Evolutionary conservation across 1,284 basidiomycete genomes (phyloP).

Genomic region (Vanrija sp.): DNA sequence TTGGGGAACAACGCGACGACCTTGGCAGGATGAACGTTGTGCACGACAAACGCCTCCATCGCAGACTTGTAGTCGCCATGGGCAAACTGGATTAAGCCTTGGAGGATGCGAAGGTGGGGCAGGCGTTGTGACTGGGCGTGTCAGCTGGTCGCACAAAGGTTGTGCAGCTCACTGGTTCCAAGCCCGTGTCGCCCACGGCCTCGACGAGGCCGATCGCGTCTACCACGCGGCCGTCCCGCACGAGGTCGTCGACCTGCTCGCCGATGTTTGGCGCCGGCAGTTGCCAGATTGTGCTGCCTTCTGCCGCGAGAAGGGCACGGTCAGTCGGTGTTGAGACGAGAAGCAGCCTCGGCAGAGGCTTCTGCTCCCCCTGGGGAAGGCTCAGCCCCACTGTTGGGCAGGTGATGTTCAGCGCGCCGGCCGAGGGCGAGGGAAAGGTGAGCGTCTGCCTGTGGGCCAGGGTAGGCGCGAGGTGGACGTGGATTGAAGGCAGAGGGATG

Average conservation of each 20-base stretch:
- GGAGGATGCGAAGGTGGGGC: slow-evolving; percentile 61
- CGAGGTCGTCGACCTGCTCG: slow-evolving; percentile 79
- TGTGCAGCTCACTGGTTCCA: slow-evolving; percentile 59
- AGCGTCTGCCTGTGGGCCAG: slow-evolving; percentile 63
- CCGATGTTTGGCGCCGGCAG: slow-evolving; percentile 69
- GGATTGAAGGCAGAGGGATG: slow-evolving; percentile 59
- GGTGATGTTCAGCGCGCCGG: slow-evolving; percentile 22
- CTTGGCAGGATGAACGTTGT: slow-evolving; percentile 89
- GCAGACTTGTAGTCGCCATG: slow-evolving; percentile 53
- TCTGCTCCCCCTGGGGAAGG: neutral
- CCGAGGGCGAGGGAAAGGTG: slow-evolving; percentile 54
- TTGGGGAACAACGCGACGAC: slow-evolving; percentile 82
- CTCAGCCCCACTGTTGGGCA: neutral
- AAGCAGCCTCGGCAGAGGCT: slow-evolving; percentile 43
- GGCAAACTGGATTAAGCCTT: slow-evolving; percentile 73
- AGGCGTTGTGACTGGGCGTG: slow-evolving; percentile 36
- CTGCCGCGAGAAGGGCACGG: slow-evolving; percentile 57
- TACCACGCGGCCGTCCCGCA: slow-evolving; percentile 64
- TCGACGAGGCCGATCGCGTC: slow-evolving; percentile 80
- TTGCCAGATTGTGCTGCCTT: slow-evolving; percentile 75
- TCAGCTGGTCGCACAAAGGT: neutral
- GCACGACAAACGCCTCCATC: slow-evolving; percentile 78
- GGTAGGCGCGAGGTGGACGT: slow-evolving; percentile 74
- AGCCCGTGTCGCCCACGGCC: slow-evolving; percentile 58
- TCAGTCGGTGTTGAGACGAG: slow-evolving; percentile 71